Percentiles rank a stretch among this genome's conserved stretches.
These are phyloP conservation scores for Ophiostoma sp. DNA, from an alignment of 2,329 filamentous ascomycete genomes.

Conservation along the genomic window DNA sequence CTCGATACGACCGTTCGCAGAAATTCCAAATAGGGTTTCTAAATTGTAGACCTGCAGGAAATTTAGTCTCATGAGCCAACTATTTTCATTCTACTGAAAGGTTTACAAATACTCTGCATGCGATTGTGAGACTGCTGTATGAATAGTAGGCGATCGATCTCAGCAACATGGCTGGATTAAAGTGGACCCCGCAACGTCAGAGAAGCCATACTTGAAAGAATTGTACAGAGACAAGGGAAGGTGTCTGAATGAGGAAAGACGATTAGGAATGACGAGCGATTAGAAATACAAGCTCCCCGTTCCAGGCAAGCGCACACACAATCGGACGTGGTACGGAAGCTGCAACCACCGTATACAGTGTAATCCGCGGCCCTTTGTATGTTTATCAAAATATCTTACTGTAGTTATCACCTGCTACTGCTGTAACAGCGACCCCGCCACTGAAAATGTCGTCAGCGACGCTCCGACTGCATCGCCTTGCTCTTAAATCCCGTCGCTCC, in stretches of 20 bases:
- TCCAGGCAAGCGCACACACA: constrained; percentile 6
- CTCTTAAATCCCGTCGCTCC: constrained; percentile 9
- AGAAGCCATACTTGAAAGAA: background rate
- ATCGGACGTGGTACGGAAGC: background rate
- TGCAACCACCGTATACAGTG: background rate
- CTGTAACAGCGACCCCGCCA: constrained; percentile 15
- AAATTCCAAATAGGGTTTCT: background rate
- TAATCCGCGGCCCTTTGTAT: background rate
- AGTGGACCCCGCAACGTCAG: background rate
- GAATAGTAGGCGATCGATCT: background rate
- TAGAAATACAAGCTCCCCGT: constrained; percentile 15
- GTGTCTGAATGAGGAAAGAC: background rate
- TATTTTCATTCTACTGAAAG: background rate
- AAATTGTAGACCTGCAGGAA: background rate
- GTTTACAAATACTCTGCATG: background rate
- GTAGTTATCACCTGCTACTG: background rate
- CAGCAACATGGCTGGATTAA: background rate
- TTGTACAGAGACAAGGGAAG: background rate
- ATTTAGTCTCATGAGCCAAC: background rate
- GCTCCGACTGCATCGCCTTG: constrained; percentile 14
- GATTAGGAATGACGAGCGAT: background rate
- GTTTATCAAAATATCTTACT: background rate
- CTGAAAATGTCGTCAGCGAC: constrained; percentile 16
- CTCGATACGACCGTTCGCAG: background rate
- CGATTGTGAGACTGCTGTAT: background rate